Percentiles rank a stretch among this genome's conserved stretches.
These are phyloP conservation scores for Wickerhamiella kazuoi DNA, from an alignment of 805 yeast genomes.

Conservation along the genomic window DNA sequence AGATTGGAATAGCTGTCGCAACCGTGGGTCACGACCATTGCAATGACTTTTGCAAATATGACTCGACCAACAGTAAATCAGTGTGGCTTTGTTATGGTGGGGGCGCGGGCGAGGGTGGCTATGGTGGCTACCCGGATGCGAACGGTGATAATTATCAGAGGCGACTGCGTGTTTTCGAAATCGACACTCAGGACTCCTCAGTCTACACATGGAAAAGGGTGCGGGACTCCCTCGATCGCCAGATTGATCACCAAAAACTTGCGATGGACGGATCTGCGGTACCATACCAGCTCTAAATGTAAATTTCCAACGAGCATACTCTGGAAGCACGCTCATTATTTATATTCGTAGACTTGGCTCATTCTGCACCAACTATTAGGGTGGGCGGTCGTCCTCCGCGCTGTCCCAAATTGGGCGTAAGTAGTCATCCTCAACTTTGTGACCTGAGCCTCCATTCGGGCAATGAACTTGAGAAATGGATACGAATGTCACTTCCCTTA, in stretches of 20 bases:
- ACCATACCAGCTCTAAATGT: too few relatives aligned
- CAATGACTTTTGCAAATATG: conserved; percentile 71
- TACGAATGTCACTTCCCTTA: too few relatives aligned
- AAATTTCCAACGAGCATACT: too few relatives aligned
- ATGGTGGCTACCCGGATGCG: conserved; percentile 50
- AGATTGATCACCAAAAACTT: conserved; percentile 31
- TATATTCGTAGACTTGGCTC: too few relatives aligned
- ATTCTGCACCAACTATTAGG: too few relatives aligned
- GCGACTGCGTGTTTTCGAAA: conserved; percentile 52
- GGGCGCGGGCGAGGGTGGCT: conserved; percentile 86
- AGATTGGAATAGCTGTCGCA: conserved; percentile 55
- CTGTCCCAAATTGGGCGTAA: too few relatives aligned
- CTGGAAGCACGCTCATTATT: too few relatives aligned
- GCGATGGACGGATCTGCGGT: conserved; percentile 26
- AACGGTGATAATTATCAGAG: conserved; percentile 55
- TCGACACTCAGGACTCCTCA: conserved; percentile 33
- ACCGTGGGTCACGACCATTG: conserved; percentile 93
- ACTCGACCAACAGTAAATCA: conserved; percentile 19
- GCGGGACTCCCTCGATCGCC: conserved; percentile 30
- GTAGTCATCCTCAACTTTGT: too few relatives aligned
- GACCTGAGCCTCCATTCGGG: too few relatives aligned
- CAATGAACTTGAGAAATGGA: too few relatives aligned
- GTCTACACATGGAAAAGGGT: conserved; percentile 59
- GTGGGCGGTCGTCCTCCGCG: too few relatives aligned
- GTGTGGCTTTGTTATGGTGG: conserved; percentile 93